Conservation (phyloP, 2,329 filamentous ascomycete genomes). For the Colletotrichum destructivum region DNA sequence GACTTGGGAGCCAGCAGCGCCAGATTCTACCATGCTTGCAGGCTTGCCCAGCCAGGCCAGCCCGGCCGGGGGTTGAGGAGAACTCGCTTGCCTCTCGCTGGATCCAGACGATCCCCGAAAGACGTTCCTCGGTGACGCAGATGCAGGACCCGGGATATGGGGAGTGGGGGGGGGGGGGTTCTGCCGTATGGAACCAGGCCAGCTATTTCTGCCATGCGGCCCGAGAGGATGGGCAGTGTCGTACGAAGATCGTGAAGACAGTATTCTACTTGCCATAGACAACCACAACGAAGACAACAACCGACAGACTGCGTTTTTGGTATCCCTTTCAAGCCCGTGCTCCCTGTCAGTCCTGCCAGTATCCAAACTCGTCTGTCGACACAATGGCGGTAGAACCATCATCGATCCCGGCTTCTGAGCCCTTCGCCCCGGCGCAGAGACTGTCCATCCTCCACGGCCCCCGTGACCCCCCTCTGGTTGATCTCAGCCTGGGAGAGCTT, state of each 20-base stretch:
- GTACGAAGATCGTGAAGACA: conserved; percentile 14
- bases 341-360: neutral
- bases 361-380: neutral
- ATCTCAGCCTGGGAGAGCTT: conserved; percentile 80
- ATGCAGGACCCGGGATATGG: conserved; percentile 25
- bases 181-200: conserved; percentile 14
- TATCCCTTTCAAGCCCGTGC: conserved; percentile 2
- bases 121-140: conserved; percentile 41
- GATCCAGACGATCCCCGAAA: conserved; percentile 37
- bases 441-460: conserved; percentile 78
- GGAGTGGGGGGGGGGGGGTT: neutral
- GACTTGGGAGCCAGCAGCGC: conserved; percentile 9
- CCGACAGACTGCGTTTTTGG: conserved; percentile 4
- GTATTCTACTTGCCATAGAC: conserved; percentile 26
- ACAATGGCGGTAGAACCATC: conserved; percentile 50
- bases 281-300: conserved; percentile 13
- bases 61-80: conserved; percentile 15
- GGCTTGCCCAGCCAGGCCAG: conserved; percentile 18
- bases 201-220: conserved; percentile 33
- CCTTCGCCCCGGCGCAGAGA: conserved; percentile 53
- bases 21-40: conserved; percentile 11
- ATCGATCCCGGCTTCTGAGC: conserved; percentile 46
- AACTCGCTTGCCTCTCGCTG: conserved; percentile 36
- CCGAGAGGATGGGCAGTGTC: conserved; percentile 18
- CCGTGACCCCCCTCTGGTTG: conserved; percentile 77